These are phyloP conservation scores for Debaryomycetaceae sp. DNA, from an alignment of 1,139 yeast species.

Conservation along the genomic window DNA sequence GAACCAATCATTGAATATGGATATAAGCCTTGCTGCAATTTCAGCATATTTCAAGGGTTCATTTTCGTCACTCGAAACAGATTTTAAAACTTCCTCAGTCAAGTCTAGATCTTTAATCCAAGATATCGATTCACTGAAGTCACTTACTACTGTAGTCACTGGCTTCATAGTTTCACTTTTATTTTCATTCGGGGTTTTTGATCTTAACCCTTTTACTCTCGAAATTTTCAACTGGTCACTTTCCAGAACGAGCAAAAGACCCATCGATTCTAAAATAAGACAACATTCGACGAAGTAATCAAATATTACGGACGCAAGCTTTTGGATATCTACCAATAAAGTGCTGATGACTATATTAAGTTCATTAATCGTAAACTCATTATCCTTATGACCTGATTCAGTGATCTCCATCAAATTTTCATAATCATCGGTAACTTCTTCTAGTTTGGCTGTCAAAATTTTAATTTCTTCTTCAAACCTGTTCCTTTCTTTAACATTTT, in stretches of 20 bases:
- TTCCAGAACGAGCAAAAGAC: slow-evolving; percentile 57
- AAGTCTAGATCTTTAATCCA: slow-evolving; percentile 29
- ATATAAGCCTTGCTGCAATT: slow-evolving; percentile 16
- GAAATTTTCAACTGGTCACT: slow-evolving; percentile 43
- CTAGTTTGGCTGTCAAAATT: slow-evolving; percentile 28
- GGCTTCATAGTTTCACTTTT: slow-evolving; percentile 22
- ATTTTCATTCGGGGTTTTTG: slow-evolving; percentile 24
- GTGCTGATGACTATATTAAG: slow-evolving; percentile 21
- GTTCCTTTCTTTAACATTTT: slow-evolving; percentile 53
- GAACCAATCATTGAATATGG: slow-evolving; percentile 17
- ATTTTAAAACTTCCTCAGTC: slow-evolving; percentile 11
- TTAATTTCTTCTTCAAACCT: slow-evolving; percentile 49
- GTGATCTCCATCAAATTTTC: slow-evolving; percentile 47
- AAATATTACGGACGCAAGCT: slow-evolving; percentile 20
- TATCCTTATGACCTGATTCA: slow-evolving; percentile 27
- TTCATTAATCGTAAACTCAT: slow-evolving; percentile 24
- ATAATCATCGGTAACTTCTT: slow-evolving; percentile 46
- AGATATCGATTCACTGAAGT: slow-evolving; percentile 21
- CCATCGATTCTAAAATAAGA: slow-evolving; percentile 71
- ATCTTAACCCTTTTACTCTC: slow-evolving; percentile 68
- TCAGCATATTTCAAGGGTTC: slow-evolving; percentile 14
- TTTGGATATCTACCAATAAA: slow-evolving; percentile 19
- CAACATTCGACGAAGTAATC: slow-evolving; percentile 46
- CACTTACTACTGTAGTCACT: slow-evolving; percentile 27
- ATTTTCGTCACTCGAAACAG: slow-evolving; percentile 13